Evolutionary conservation across 164 flowering plant genomes (phyloP).

Genomic region (Santalum album): DNA sequence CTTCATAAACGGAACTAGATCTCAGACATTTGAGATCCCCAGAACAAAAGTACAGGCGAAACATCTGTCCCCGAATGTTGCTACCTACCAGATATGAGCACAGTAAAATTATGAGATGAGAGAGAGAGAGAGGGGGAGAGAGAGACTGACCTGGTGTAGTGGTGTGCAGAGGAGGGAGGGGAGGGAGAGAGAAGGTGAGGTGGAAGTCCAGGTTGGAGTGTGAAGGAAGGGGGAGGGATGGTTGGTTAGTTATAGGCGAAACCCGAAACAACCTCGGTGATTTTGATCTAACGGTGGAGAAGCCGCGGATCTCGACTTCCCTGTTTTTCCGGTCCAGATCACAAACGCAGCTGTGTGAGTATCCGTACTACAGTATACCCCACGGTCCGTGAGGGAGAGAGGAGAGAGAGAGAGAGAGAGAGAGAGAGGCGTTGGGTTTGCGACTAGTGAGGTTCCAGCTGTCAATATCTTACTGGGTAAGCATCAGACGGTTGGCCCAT

Average conservation of each 20-base stretch:
- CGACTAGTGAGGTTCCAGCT: conserved; percentile 38
- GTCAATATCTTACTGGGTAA: conserved; percentile 21
- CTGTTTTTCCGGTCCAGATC: conserved; percentile 2
- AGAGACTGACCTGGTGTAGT: conserved; percentile 26
- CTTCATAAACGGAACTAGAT: background rate
- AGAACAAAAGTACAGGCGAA: background rate
- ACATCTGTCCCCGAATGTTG: background rate
- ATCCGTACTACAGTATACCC: too few species aligned
- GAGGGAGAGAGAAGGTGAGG: conserved; percentile 16
- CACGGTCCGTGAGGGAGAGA: background rate
- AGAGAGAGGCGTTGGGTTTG: conserved; percentile 21
- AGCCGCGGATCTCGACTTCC: background rate
- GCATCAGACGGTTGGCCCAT: background rate
- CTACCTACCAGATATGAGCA: too few species aligned
- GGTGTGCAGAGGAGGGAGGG: conserved; percentile 15
- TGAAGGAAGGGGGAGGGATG: background rate
- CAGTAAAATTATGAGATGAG: background rate
- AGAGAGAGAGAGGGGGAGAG: conserved; percentile 11
- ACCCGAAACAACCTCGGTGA: conserved; percentile 2
- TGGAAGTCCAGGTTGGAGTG: conserved; percentile 32
- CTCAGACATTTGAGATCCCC: background rate
- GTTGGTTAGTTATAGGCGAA: conserved; percentile 1
- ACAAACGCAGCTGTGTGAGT: background rate
- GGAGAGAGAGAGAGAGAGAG: background rate
- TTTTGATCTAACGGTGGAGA: conserved; percentile 14